phyloP scores from a whole-genome alignment of 2,329 filamentous ascomycete species.

The Aspergillus awamori region DNA sequence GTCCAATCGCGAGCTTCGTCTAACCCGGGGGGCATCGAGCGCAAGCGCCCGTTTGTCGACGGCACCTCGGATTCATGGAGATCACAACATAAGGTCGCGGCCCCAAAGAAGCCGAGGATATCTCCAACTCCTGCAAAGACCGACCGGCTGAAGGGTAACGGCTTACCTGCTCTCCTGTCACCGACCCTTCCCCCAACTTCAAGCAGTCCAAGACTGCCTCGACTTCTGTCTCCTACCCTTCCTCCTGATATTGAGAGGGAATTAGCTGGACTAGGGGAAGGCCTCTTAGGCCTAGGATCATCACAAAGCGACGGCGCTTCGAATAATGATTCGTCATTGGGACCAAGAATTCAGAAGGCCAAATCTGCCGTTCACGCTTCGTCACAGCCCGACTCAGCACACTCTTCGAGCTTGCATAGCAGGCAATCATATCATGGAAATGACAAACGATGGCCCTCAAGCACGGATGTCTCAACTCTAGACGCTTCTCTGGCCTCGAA shows the following conservation, averaged over 20 bases:
- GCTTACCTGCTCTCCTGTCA: slow-evolving; percentile 42
- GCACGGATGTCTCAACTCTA: slow-evolving; percentile 13
- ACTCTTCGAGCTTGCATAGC: slow-evolving; percentile 14
- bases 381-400: slow-evolving; percentile 23
- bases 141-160: slow-evolving; percentile 27
- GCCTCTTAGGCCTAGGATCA: slow-evolving; percentile 27
- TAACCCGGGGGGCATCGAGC: slow-evolving; percentile 22
- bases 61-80: slow-evolving; percentile 23
- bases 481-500: slow-evolving; percentile 15
- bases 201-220: slow-evolving; percentile 48
- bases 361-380: slow-evolving; percentile 19
- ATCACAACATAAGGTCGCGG: slow-evolving; percentile 26
- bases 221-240: slow-evolving; percentile 61
- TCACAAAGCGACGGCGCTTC: slow-evolving; percentile 22
- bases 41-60: slow-evolving; percentile 32
- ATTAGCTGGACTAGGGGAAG: slow-evolving; percentile 48
- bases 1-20: slow-evolving; percentile 19
- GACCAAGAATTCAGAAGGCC: slow-evolving; percentile 20
- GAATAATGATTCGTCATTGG: slow-evolving; percentile 23
- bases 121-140: slow-evolving; percentile 36
- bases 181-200: slow-evolving; percentile 49
- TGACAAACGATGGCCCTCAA: slow-evolving; percentile 17
- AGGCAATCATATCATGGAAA: slow-evolving; percentile 14
- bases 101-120: slow-evolving; percentile 46
- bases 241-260: slow-evolving; percentile 59